A percentile compares a stretch with the other conserved stretches of the same genome.
Evolutionary conservation across 306 rosid genomes (phyloP).

Genomic region (Inga leiocalycina): DNA sequence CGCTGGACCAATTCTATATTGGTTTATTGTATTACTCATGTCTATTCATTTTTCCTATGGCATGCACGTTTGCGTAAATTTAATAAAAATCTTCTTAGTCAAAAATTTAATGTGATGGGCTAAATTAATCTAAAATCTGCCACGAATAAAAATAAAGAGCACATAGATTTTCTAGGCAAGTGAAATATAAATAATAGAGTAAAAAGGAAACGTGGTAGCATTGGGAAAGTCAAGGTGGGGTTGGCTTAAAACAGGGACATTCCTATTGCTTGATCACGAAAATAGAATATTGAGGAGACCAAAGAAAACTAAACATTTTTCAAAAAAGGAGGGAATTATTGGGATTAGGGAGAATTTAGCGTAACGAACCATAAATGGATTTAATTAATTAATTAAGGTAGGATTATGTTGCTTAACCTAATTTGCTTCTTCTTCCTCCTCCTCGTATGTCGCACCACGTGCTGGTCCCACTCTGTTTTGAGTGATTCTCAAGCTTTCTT

Average conservation of each 20-base stretch:
- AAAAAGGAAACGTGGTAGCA: neutral
- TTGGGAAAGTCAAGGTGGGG: slow-evolving; percentile 7
- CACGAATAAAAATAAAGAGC: neutral
- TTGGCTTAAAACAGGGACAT: slow-evolving; percentile 42
- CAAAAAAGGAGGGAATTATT: slow-evolving; percentile 6
- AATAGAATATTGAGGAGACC: neutral
- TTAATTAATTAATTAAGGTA: slow-evolving; percentile 30
- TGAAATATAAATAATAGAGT: neutral
- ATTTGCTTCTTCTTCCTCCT: slow-evolving; percentile 40
- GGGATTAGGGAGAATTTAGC: slow-evolving; percentile 87
- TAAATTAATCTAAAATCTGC: neutral
- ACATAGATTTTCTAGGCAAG: neutral
- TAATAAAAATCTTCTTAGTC: no score
- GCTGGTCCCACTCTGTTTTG: slow-evolving; percentile 39
- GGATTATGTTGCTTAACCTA: slow-evolving; percentile 74
- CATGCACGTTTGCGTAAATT: neutral
- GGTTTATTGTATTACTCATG: no score
- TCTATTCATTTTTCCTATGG: neutral
- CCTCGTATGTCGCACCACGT: slow-evolving; percentile 41
- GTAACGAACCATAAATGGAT: slow-evolving; percentile 84
- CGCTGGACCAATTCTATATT: no score
- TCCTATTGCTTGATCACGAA: slow-evolving; percentile 17
- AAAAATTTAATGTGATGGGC: no score
- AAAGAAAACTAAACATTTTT: neutral
- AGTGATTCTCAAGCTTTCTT: slow-evolving; percentile 38